These are phyloP conservation scores for Fusarium buxicola DNA, from an alignment of 2,329 filamentous ascomycete species.

Conservation along the genomic window DNA sequence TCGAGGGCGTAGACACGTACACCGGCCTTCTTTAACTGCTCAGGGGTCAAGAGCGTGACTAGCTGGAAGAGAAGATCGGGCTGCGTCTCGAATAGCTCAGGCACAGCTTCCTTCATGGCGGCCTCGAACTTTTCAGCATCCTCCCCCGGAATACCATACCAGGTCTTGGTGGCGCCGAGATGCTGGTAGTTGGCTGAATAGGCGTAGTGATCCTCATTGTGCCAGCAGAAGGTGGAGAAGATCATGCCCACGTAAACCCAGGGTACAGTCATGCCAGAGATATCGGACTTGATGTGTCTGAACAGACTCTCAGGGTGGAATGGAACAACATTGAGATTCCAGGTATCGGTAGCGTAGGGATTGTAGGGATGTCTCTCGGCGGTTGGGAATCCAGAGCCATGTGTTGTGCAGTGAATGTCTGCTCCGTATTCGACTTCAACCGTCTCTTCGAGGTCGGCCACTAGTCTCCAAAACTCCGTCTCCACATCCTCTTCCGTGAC, in stretches of 20 bases:
- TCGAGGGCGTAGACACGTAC: constrained; percentile 96
- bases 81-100: constrained; percentile 96
- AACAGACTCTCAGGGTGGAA: constrained; percentile 93
- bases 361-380: constrained; percentile 91
- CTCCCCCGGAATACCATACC: constrained; percentile 96
- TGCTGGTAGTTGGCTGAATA: constrained; percentile 99
- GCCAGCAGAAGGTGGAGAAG: constrained; percentile 99
- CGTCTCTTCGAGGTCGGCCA: constrained; percentile 92
- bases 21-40: constrained; percentile 91
- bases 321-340: constrained; percentile 95
- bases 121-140: constrained; percentile 95
- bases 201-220: constrained; percentile 97
- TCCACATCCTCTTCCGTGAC: constrained; percentile 97
- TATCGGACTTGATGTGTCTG: constrained; percentile 96
- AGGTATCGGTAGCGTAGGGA: constrained; percentile 87
- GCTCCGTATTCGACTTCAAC: constrained; percentile 98
- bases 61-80: constrained; percentile 96
- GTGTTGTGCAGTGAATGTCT: constrained; percentile 97
- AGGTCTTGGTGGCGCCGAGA: constrained; percentile 97
- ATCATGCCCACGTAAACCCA: constrained; percentile 99
- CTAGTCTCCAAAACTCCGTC: constrained; percentile 94
- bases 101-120: constrained; percentile 94
- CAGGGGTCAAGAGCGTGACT: constrained; percentile 93
- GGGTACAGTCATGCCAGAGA: constrained; percentile 98
- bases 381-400: constrained; percentile 96